Evolutionary conservation across 2,329 filamentous ascomycete genomes (phyloP), one percentile per base, ranked within the genome.

Genomic region (Pezicula carpinea): DNA sequence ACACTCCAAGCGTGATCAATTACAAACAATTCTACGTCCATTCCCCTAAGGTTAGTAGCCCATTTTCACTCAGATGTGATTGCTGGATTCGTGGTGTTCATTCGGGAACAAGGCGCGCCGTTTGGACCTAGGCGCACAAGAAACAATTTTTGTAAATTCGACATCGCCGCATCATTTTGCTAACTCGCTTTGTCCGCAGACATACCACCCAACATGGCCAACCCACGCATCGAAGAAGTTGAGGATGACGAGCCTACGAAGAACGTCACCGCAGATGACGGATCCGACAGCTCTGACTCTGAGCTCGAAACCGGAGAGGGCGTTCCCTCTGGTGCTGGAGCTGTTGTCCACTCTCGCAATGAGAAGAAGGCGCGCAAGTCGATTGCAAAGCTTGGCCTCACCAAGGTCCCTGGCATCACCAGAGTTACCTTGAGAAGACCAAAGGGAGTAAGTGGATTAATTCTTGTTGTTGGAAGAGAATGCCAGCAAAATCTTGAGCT

Each of bases 311-410:
- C 81, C 54, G 82, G 76, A 60, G 81, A 81, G 53, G 67, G 69
- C 55, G 70, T 69, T 60, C 69, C 80, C 59, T 89, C 92, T 68
- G 85, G 87, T 60, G 93, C 92, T 67, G 83, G 86, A 57, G 87
- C 92, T 66, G 83, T 93, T 64, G 85, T 99, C 67, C 92, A 97
- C 82, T 96, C 89, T 69, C 90, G 93, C 73, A 97, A 97, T 78
- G 93, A 99, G 87, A 99, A 99, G 88, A 99, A 99, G 85, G 95
- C 93, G 64, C 87, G 93, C 76, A 99, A 99, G 83, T 90, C 91
- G 66, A 95, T 99, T 70, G 88, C 90, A 73, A 99, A 99, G 85
- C 84, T 97, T 68, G 91, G 95, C 69, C 79, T 99, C 69, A 93
- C 89, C 80, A 90, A 92, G 67, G 87, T 99, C 61, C 87, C 88